Base-by-base conservation (phyloP, 202 grass and related monocot species). In the Schoenoplectus triqueter region DNA sequence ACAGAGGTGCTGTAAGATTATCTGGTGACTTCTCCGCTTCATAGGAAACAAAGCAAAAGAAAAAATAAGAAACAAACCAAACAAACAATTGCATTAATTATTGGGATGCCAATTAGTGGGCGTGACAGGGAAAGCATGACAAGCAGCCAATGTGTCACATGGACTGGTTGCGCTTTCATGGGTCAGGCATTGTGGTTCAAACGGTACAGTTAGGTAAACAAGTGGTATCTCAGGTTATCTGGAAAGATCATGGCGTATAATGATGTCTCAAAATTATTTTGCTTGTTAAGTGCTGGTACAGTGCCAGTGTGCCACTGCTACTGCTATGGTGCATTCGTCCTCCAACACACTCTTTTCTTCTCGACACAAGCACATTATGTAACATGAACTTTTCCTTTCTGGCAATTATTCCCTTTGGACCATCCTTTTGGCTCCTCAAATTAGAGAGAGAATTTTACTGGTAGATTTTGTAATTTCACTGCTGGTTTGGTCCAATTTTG, bases 151-250 rank as follows among this genome's bases (percentile, higher is more conserved):
- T 41, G 52, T 59, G 40, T 22, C 74, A 76, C 72, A 76, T 78
- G 74, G 71, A 76, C 72, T 55, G 13, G 74, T 40, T 59, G 21
- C 1, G 74, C 74, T 78, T 60, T 78, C 52, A 60, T 78, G 52
- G 74, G 74, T 78, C 52, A 57, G 52, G 13, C 1, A 50, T 78
- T 78, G 40, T 78, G 52, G 74, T 78, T 78, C 13, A 3, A 60
- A 42, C 52, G 74, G 74, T 78, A 78, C 74, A 78, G 74, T 78
- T 78, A 60, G 74, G 74, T 78, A 59, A 57, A 78, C 74, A n/a
- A 60, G 74, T 39, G 21, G 74, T 59, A 78, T 74, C 74, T 78
- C 74, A 78, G 74, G 74, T 78, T 78, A 22, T 42, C 74, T 78
- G 74, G 52, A 78, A 78, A 78, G 52, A 40, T 78, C 51, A 77